These are phyloP conservation scores for Myxozyma sirexii DNA, from an alignment of 805 yeast species.

Conservation along the genomic window DNA sequence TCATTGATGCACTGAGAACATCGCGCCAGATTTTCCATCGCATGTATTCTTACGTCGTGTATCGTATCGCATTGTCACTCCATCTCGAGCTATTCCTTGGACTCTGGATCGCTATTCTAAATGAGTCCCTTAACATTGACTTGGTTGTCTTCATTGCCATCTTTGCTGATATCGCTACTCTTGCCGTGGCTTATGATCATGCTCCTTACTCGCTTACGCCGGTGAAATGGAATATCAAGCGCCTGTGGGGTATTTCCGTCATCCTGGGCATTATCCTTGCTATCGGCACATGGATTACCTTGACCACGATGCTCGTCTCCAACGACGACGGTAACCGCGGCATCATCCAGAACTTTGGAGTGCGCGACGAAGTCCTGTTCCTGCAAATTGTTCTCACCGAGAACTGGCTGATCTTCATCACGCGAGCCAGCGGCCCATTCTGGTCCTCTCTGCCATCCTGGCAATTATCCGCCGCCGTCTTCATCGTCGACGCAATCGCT, in stretches of 20 bases:
- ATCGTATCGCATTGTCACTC: conserved; percentile 84
- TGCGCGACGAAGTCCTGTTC: conserved; percentile 89
- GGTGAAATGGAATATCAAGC: conserved; percentile 94
- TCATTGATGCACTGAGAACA: conserved; percentile 57
- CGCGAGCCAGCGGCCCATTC: conserved; percentile 98
- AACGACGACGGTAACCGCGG: conserved; percentile 65
- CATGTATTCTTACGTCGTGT: conserved; percentile 96
- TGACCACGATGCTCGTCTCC: conserved; percentile 87
- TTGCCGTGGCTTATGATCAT: conserved; percentile 84
- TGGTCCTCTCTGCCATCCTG: conserved; percentile 96
- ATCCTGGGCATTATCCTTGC: conserved; percentile 68
- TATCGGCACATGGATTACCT: conserved; percentile 85
- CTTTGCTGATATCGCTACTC: conserved; percentile 81
- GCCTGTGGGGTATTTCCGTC: conserved; percentile 82
- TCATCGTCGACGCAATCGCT: conserved; percentile 85
- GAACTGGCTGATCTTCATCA: conserved; percentile 95
- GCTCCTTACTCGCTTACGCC: conserved; percentile 93
- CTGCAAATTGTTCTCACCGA: conserved; percentile 92
- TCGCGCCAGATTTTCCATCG: conserved; percentile 98
- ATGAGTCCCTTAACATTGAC: conserved; percentile 82
- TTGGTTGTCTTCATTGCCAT: conserved; percentile 94
- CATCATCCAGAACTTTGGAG: conserved; percentile 93
- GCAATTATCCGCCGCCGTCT: conserved; percentile 94
- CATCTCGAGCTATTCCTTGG: conserved; percentile 94
- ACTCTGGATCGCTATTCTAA: conserved; percentile 93